Evolutionary conservation across 2,329 filamentous ascomycete species (phyloP).

Genomic region (Metarhizium album): DNA sequence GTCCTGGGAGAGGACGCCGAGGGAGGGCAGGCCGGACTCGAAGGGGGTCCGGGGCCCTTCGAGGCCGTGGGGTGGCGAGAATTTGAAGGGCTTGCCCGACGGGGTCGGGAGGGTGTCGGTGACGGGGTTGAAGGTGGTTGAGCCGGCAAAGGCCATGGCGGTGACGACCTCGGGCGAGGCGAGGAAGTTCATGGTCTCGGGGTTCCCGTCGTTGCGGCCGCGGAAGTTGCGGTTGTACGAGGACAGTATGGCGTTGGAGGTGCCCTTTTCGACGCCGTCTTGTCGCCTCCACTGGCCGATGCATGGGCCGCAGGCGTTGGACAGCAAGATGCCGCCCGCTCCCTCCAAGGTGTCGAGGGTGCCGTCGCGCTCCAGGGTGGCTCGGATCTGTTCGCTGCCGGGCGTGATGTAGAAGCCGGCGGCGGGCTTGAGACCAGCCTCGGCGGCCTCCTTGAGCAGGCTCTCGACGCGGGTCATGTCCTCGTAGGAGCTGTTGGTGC

Average conservation of each 20-base stretch:
- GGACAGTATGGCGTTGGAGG: constrained; percentile 85
- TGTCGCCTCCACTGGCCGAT: constrained; percentile 94
- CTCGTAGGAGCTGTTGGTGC: constrained; percentile 97
- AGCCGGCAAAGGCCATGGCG: constrained; percentile 86
- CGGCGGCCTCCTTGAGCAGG: constrained; percentile 80
- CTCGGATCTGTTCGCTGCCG: constrained; percentile 91
- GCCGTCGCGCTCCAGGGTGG: constrained; percentile 80
- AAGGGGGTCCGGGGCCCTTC: constrained; percentile 57
- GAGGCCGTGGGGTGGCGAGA: constrained; percentile 65
- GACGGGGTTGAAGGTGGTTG: constrained; percentile 91
- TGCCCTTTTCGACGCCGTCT: constrained; percentile 74
- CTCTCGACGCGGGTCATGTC: constrained; percentile 96
- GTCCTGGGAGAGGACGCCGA: constrained; percentile 61
- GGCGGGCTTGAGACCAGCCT: constrained; percentile 81
- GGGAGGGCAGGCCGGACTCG: constrained; percentile 61
- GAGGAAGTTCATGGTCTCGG: constrained; percentile 96
- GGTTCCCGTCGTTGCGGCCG: constrained; percentile 92
- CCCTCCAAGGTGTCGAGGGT: constrained; percentile 77
- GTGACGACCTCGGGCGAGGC: constrained; percentile 95
- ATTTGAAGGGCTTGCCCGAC: constrained; percentile 73
- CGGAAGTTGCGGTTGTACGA: constrained; percentile 99
- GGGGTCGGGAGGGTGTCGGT: constrained; percentile 76
- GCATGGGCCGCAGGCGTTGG: constrained; percentile 90
- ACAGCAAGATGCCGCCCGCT: constrained; percentile 80
- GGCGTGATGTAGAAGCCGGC: constrained; percentile 94